Evolutionary conservation across 2,329 filamentous ascomycete genomes (phyloP).

Genomic region (Xylariales sp.): DNA sequence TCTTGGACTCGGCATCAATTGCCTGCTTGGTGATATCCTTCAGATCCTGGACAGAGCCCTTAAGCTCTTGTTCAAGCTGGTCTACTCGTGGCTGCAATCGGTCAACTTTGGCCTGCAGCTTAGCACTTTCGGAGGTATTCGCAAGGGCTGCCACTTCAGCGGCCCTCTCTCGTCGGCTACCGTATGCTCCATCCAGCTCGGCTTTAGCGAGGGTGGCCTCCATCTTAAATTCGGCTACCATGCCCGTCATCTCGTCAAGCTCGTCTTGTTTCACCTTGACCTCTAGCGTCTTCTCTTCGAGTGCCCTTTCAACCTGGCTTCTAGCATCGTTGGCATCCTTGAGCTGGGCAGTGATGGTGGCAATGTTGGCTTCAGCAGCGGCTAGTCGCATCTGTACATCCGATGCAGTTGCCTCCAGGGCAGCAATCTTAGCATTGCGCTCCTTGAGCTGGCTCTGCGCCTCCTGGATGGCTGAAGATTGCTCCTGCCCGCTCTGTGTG

Average conservation of each 20-base stretch:
- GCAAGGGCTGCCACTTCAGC: conserved; percentile 50
- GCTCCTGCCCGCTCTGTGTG: conserved; percentile 25
- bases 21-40: conserved; percentile 27
- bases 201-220: conserved; percentile 57
- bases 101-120: conserved; percentile 35
- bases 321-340: conserved; percentile 25
- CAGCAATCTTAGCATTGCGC: conserved; percentile 36
- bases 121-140: conserved; percentile 36
- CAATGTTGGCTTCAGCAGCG: conserved; percentile 31
- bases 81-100: conserved; percentile 50
- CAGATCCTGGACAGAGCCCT: conserved; percentile 33
- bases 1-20: conserved; percentile 27
- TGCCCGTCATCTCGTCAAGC: conserved; percentile 35
- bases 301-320: conserved; percentile 20
- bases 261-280: conserved; percentile 34
- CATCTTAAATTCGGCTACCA: conserved; percentile 57
- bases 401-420: conserved; percentile 36
- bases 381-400: conserved; percentile 32
- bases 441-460: conserved; percentile 35
- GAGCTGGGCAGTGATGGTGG: conserved; percentile 31
- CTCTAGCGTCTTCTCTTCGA: conserved; percentile 29
- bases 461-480: conserved; percentile 29
- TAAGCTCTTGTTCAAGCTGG: conserved; percentile 63
- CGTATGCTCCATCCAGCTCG: conserved; percentile 59
- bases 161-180: conserved; percentile 53